phyloP scores from a whole-genome alignment of 768 basidiomycete genomes.

The Leccinum incarnatum region DNA sequence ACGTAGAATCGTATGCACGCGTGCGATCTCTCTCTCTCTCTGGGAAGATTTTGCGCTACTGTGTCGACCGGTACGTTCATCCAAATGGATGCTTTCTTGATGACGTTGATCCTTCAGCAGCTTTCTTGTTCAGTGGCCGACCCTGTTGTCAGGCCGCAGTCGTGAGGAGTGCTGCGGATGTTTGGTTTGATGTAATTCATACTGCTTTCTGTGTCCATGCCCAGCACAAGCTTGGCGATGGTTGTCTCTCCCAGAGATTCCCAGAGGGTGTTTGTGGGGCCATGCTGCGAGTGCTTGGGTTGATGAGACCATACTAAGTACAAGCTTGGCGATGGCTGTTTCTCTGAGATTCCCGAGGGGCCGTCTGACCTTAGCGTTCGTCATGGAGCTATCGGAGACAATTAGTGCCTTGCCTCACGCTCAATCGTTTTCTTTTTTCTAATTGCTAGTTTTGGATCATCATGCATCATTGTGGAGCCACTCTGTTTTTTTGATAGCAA shows the following conservation, averaged over 20 bases:
- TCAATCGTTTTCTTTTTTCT: not conserved
- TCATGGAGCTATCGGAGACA: not conserved
- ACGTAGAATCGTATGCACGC: constrained; percentile 93
- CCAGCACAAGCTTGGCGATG: not conserved
- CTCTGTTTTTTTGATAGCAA: not conserved
- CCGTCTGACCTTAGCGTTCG: not conserved
- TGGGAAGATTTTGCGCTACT: constrained; percentile 73
- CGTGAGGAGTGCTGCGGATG: constrained; percentile 58
- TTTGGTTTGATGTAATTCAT: constrained; percentile 48
- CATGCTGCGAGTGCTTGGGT: constrained; percentile 62
- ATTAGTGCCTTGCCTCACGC: not conserved
- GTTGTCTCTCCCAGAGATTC: not conserved
- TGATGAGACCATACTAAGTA: constrained; percentile 30
- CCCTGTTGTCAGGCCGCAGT: constrained; percentile 40
- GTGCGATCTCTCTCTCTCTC: constrained; percentile 79
- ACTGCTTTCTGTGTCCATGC: not conserved
- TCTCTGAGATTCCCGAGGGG: not conserved
- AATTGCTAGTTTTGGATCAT: not conserved
- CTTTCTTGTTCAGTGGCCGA: constrained; percentile 91
- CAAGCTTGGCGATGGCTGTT: not conserved
- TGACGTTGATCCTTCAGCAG: constrained; percentile 33
- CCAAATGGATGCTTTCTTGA: constrained; percentile 43
- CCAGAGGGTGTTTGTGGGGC: not conserved
- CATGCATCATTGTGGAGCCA: no score
- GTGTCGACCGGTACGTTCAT: constrained; percentile 76